phyloP scores from a whole-genome alignment of 495 filamentous ascomycete species.

The Penicillium bovifimosum region DNA sequence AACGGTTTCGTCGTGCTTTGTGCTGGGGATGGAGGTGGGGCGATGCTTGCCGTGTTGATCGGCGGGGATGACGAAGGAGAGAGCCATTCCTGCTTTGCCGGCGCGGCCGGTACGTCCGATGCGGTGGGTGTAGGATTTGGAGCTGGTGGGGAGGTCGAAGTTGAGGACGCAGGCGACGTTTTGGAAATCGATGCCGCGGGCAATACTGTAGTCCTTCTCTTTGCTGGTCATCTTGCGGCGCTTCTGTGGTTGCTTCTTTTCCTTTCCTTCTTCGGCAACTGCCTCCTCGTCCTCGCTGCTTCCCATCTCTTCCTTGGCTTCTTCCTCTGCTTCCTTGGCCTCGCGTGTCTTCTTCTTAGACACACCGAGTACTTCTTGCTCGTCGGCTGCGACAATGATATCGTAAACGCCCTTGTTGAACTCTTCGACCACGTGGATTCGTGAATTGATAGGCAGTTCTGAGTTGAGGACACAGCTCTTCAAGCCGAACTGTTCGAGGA shows the following conservation, averaged over 20 bases:
- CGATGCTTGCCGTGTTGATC: constrained; percentile 82
- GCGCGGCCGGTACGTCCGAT: constrained; percentile 92
- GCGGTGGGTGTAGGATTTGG: constrained; percentile 92
- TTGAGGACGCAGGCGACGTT: constrained; percentile 93
- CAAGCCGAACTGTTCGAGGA: constrained; percentile 94
- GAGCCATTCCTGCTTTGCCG: constrained; percentile 82
- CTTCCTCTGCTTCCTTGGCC: constrained; percentile 10
- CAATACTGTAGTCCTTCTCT: constrained; percentile 86
- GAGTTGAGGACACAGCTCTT: constrained; percentile 92
- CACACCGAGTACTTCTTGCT: constrained; percentile 72
- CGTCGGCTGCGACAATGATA: constrained; percentile 93
- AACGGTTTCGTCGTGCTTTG: constrained; percentile 78
- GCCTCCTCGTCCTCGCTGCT: constrained; percentile 35
- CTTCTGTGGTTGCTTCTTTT: constrained; percentile 44
- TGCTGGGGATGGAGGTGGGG: constrained; percentile 65
- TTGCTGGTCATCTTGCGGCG: constrained; percentile 54
- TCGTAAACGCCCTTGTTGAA: constrained; percentile 97
- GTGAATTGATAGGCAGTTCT: constrained; percentile 85
- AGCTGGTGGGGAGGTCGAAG: constrained; percentile 84
- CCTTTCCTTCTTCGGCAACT: constrained; percentile 17
- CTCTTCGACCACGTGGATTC: constrained; percentile 91
- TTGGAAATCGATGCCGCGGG: constrained; percentile 93
- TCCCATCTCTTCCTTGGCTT: constrained; percentile 24
- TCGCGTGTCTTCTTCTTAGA: constrained; percentile 37
- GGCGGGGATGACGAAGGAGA: constrained; percentile 86